phyloP scores from a whole-genome alignment of 805 yeast genomes.

The Wickerhamomyces canadensis region DNA sequence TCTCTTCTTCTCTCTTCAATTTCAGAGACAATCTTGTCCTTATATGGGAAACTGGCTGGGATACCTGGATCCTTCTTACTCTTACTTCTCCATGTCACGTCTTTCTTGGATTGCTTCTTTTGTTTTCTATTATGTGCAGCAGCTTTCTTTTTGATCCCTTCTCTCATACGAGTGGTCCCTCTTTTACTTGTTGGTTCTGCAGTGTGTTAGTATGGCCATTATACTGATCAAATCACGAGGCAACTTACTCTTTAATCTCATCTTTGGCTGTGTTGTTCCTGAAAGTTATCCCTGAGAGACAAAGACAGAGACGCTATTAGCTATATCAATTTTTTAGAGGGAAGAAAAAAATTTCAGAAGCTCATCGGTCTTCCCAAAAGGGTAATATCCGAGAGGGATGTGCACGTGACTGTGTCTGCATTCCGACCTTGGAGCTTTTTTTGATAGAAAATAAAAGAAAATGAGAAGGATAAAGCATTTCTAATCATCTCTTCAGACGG shows the following conservation, averaged over 20 bases:
- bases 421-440: not conserved
- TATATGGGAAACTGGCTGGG: slow-evolving; percentile 92
- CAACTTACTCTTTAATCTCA: slow-evolving; percentile 22
- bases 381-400: slow-evolving; percentile 6
- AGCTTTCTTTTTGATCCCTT: slow-evolving; percentile 94
- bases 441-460: not conserved
- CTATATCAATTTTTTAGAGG: not conserved
- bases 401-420: not conserved
- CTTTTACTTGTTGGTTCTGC: slow-evolving; percentile 64
- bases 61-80: slow-evolving; percentile 87
- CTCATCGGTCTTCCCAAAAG: slow-evolving; percentile 6
- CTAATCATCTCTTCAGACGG: too few relatives aligned
- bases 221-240: too few relatives aligned
- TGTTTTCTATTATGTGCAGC: slow-evolving; percentile 87
- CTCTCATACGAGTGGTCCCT: slow-evolving; percentile 86
- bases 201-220: too few relatives aligned
- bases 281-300: too few relatives aligned
- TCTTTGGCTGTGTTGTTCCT: not conserved
- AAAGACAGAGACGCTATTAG: too few relatives aligned
- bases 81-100: slow-evolving; percentile 89
- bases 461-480: too few relatives aligned
- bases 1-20: slow-evolving; percentile 57
- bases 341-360: not conserved
- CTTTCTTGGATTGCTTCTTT: slow-evolving; percentile 77
- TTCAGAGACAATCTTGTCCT: slow-evolving; percentile 70